Conservation (phyloP, 176 grass and related monocot genomes). For the Carex parvula region DNA sequence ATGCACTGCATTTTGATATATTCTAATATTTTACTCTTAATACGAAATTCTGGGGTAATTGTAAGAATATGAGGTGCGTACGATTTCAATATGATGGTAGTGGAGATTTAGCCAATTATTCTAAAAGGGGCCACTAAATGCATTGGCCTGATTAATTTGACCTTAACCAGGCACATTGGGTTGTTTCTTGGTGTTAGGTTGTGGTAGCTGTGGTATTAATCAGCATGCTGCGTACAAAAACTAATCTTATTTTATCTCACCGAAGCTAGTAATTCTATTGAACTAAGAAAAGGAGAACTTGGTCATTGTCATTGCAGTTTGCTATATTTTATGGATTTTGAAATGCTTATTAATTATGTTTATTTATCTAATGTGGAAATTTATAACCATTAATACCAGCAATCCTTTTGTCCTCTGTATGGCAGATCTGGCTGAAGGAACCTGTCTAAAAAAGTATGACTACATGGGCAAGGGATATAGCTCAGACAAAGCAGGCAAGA, state of each 20-base stretch:
- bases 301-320: background rate
- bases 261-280: background rate
- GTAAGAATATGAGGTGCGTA: background rate
- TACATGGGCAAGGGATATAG: conserved; percentile 64
- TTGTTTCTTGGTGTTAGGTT: background rate
- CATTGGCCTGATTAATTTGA: background rate
- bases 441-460: conserved; percentile 90
- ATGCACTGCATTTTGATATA: background rate
- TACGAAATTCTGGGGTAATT: background rate
- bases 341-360: background rate
- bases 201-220: background rate
- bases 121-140: background rate
- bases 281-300: background rate
- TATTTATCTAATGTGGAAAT: conserved; percentile 18
- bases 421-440: conserved; percentile 91
- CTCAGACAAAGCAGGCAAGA: conserved; percentile 65
- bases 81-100: background rate
- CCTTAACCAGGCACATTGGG: background rate
- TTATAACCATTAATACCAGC: background rate
- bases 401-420: conserved; percentile 1
- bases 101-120: background rate
- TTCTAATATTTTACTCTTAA: background rate
- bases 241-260: background rate
- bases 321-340: conserved; percentile 1
- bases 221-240: background rate